Percentiles rank a stretch among this genome's conserved stretches.
Conservation (phyloP, 2,329 filamentous ascomycete species). For the Exophiala spinifera region DNA sequence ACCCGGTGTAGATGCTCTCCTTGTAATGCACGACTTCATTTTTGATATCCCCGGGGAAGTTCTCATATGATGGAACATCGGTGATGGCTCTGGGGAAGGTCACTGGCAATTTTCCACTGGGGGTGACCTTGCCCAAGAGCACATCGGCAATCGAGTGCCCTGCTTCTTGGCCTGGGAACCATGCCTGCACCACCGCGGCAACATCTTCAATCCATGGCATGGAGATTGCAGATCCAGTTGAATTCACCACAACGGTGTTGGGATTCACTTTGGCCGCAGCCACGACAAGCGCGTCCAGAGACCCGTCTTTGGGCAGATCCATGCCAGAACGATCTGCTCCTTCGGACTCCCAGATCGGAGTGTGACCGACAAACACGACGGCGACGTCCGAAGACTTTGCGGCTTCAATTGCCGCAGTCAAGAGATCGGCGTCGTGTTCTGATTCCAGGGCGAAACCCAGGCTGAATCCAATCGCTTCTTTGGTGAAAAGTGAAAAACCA, state of each 20-base stretch:
- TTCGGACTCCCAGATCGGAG: conserved; percentile 42
- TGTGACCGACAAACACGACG: no score
- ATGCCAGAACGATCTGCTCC: conserved; percentile 59
- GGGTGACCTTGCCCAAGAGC: no score
- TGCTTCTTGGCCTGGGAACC: conserved; percentile 51
- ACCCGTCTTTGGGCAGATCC: conserved; percentile 31
- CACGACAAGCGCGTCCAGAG: no score
- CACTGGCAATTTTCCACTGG: no score
- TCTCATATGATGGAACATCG: no score
- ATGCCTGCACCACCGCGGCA: conserved; percentile 66
- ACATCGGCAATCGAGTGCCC: no score
- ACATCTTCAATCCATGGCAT: conserved; percentile 48
- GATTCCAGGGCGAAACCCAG: neutral
- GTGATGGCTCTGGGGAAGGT: no score
- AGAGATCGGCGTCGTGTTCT: conserved; percentile 41
- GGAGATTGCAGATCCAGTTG: conserved; percentile 66
- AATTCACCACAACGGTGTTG: conserved; percentile 68
- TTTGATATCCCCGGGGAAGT: neutral
- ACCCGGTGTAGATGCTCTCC: neutral
- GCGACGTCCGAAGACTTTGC: no score
- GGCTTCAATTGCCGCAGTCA: conserved; percentile 49
- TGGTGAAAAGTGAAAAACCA: conserved; percentile 31
- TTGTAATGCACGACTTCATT: neutral
- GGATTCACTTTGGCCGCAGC: conserved; percentile 53
- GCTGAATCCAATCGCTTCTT: conserved; percentile 54